Percentiles rank a stretch among this genome's conserved stretches.
Conservation (phyloP, 805 yeast species). For the Tetrapisispora taiwanensis region DNA sequence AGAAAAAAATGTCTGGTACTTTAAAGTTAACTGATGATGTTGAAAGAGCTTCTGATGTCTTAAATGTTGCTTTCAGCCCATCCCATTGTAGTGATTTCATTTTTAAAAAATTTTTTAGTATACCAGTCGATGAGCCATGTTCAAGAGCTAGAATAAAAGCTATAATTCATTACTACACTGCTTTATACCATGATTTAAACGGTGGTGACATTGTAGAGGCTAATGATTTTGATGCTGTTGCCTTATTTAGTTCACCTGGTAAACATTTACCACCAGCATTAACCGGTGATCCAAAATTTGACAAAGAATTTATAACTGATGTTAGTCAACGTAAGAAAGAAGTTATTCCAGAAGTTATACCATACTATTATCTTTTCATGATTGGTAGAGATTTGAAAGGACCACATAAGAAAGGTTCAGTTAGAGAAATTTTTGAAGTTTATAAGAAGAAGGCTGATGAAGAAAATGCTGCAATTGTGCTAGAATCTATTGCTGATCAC, state of each 20-base stretch:
- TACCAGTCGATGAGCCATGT: constrained; percentile 16
- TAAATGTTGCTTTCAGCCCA: constrained; percentile 22
- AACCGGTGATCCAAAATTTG: constrained; percentile 24
- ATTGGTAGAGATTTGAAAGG: constrained; percentile 27
- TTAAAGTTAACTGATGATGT: constrained; percentile 17
- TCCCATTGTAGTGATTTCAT: constrained; percentile 23
- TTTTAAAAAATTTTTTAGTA: constrained; percentile 23
- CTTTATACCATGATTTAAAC: constrained; percentile 18
- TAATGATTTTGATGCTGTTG: constrained; percentile 28
- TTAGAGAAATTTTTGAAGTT: constrained; percentile 23
- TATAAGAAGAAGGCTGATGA: constrained; percentile 24
- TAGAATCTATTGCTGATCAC: constrained; percentile 28
- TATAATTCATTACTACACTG: constrained; percentile 16
- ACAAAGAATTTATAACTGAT: constrained; percentile 22
- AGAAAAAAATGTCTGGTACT: constrained; percentile 2
- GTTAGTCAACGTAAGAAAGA: constrained; percentile 12
- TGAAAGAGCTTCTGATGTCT: constrained; percentile 18
- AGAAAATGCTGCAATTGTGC: constrained; percentile 24
- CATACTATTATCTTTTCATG: constrained; percentile 26
- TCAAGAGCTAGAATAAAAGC: constrained; percentile 20
- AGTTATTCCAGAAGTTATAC: constrained; percentile 21
- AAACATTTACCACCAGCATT: constrained; percentile 15
- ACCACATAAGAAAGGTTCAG: constrained; percentile 24
- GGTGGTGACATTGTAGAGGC: constrained; percentile 28
- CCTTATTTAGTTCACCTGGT: constrained; percentile 24